Evolutionary conservation across 176 grass and related monocot species (phyloP).

Genomic region (Oryza punctata): DNA sequence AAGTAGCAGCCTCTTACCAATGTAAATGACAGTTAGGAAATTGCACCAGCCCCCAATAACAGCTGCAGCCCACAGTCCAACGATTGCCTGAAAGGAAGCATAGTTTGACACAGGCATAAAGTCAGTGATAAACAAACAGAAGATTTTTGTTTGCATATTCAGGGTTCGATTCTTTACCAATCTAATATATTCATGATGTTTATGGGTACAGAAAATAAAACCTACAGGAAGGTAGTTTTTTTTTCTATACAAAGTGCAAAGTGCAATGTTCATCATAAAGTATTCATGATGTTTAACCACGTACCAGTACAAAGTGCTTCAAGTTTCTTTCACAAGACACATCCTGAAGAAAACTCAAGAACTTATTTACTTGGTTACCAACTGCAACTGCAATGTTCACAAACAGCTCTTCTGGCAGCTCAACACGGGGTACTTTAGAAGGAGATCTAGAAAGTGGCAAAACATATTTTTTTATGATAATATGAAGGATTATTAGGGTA

Average conservation of each 20-base stretch:
- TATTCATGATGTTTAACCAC: neutral
- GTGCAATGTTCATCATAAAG: no score
- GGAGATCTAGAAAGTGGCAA: slow-evolving; percentile 39
- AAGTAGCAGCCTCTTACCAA: slow-evolving; percentile 55
- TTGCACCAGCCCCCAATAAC: slow-evolving; percentile 88
- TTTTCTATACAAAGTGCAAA: no score
- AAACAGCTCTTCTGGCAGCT: slow-evolving; percentile 73
- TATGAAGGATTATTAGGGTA: neutral
- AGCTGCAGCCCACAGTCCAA: slow-evolving; percentile 69
- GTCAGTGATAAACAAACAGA: neutral
- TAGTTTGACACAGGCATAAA: neutral
- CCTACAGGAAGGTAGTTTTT: neutral
- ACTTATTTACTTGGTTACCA: slow-evolving; percentile 63
- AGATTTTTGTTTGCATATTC: neutral
- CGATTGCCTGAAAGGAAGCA: slow-evolving; percentile 53
- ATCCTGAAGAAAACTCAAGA: slow-evolving; percentile 74
- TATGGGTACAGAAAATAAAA: neutral
- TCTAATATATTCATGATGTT: neutral
- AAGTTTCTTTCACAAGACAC: slow-evolving; percentile 78
- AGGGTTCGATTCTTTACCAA: neutral
- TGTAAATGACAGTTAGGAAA: slow-evolving; percentile 83
- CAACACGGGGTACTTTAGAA: slow-evolving; percentile 65
- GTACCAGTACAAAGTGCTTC: slow-evolving; percentile 83
- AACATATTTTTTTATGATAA: neutral
- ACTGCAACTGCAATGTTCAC: slow-evolving; percentile 64